Evolutionary conservation across 164 flowering plant species (phyloP), one percentile per base, ranked within the genome.

Genomic region (Vitis vinifera): DNA sequence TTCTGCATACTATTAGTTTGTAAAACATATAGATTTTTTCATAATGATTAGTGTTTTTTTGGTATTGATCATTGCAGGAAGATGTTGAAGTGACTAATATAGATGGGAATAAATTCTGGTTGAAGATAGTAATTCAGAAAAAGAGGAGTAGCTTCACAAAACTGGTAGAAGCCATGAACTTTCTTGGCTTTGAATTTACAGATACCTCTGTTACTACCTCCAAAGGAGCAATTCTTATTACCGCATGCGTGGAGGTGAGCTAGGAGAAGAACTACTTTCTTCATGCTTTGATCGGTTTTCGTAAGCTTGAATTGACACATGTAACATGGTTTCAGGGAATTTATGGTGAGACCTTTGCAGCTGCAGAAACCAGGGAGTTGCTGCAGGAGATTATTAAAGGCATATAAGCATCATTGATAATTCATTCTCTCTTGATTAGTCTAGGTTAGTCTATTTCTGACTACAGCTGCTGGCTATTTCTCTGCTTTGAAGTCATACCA

Each of bases 171-270:
- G 82, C 80, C 19, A 72, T 91, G 73, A 73, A 9, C 65, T 16
- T 12, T 31, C 77, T 84, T 15, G 92, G 97, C 53, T 76, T 87
- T 51, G 90, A 85, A 55, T 71, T 85, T 58, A 83, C 73, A 8
- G 88, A 86, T 68, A 82, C 77, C 37, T 84, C 77, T 67, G 75
- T 86, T 30, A 83, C 88, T n/a, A 76, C 88, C 51, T 75, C 69
- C 59, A 71, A 68, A 59, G 93, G 91, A 59, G 86, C 81, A 16
- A 68, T 77, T 60, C 83, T 86, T 23, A 59, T 85, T 31, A 69
- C 84, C 51, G 70, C 85, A 3, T 78, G 74, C 50, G 72, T 85
- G 2, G 78, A 87, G 93, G 93, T 91, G 74, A 64, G 71, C 29
- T 27, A n/a, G 17, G 16, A 44, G 31, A 10, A 27, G 9, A 12